phyloP scores from a whole-genome alignment of 1,139 yeast species.

The Yamadazyma atlantica region DNA sequence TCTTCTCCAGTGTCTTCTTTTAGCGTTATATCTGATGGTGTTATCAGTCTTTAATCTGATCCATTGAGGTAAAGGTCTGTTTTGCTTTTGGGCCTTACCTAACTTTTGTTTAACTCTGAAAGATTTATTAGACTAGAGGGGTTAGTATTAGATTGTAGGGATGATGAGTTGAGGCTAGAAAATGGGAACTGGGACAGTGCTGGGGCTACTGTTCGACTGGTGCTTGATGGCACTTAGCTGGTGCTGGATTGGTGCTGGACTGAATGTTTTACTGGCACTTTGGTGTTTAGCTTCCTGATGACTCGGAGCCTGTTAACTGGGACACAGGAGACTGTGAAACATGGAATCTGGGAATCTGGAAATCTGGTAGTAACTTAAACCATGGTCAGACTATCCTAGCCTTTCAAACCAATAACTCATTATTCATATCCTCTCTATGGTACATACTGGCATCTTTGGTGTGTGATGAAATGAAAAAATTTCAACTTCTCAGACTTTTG shows the following conservation, averaged over 20 bases:
- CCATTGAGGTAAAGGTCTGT: constrained; percentile 99
- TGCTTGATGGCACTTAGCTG: too few relatives aligned
- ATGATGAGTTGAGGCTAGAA: too few relatives aligned
- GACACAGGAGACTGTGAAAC: too few relatives aligned
- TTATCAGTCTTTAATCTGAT: constrained; percentile 98
- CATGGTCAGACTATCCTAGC: not conserved
- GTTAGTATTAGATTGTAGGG: too few relatives aligned
- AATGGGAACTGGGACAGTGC: too few relatives aligned
- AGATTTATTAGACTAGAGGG: constrained; percentile 85
- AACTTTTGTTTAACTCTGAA: constrained; percentile 98
- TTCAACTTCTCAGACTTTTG: constrained; percentile 1
- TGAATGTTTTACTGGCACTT: too few relatives aligned
- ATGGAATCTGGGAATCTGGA: too few relatives aligned
- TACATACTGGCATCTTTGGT: constrained; percentile 40
- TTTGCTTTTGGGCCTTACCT: constrained; percentile 98
- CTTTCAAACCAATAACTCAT: not conserved
- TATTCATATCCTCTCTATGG: not conserved
- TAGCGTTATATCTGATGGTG: constrained; percentile 98
- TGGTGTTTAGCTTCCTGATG: too few relatives aligned
- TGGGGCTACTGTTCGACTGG: too few relatives aligned
- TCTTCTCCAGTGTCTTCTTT: constrained; percentile 99
- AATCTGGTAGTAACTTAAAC: too few relatives aligned
- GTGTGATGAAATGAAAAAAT: constrained; percentile 6
- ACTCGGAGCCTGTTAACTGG: too few relatives aligned
- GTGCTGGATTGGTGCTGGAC: too few relatives aligned